These are phyloP conservation scores for Colletotrichum tofieldiae DNA, from an alignment of 2,329 filamentous ascomycete species.

Conservation along the genomic window DNA sequence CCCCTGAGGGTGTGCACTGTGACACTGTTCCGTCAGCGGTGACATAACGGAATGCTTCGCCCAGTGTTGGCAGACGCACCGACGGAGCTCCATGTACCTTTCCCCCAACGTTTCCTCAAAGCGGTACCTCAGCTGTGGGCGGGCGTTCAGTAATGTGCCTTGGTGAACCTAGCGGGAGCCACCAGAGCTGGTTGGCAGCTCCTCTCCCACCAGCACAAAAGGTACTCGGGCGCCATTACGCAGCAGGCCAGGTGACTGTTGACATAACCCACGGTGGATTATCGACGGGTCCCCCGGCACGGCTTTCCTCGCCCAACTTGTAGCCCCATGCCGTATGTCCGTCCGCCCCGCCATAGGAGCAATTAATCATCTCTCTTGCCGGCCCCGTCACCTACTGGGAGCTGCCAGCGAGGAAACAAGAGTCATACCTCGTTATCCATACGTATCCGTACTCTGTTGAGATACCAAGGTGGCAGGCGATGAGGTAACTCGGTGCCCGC, in stretches of 20 bases:
- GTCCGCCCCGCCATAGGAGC: slow-evolving; percentile 21
- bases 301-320: slow-evolving; percentile 1
- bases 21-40: slow-evolving; percentile 25
- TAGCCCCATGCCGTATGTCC: neutral
- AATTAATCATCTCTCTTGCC: neutral
- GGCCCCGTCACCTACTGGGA: slow-evolving; percentile 21
- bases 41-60: slow-evolving; percentile 25
- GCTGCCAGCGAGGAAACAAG: slow-evolving; percentile 20
- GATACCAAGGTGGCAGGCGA: slow-evolving; percentile 3
- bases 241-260: slow-evolving; percentile 13
- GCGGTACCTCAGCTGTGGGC: neutral
- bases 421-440: slow-evolving; percentile 14
- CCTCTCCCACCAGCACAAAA: neutral
- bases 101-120: neutral
- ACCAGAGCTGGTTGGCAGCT: slow-evolving; percentile 1
- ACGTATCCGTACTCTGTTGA: neutral
- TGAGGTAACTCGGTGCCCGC: slow-evolving; percentile 17
- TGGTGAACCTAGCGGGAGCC: slow-evolving; percentile 1
- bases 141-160: slow-evolving; percentile 9
- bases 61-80: slow-evolving; percentile 29
- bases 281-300: slow-evolving; percentile 13
- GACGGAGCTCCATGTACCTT: slow-evolving; percentile 11
- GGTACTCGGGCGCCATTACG: neutral
- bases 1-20: slow-evolving; percentile 18
- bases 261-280: slow-evolving; percentile 21